Evolutionary conservation across 768 basidiomycete species (phyloP), one percentile per base, ranked within the genome.

Genomic region (Coprinopsis marcescibilis): DNA sequence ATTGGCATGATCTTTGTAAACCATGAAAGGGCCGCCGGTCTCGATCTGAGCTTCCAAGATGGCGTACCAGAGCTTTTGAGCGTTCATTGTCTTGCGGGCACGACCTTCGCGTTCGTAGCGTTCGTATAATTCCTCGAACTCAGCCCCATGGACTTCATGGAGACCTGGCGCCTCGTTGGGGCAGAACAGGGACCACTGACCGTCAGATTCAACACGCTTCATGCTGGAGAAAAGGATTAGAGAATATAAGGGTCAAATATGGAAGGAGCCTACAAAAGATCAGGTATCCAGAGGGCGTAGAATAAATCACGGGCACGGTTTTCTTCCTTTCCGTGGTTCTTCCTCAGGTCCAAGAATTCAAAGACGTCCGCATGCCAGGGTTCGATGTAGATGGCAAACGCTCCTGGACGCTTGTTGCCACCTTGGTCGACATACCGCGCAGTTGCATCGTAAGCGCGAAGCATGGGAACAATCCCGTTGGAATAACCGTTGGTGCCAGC

Each of bases 321-420:
- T 67, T 98, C 94, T 66, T 98, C 96, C 65, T 98, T 98, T 45
- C 95, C 96, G 57, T 97, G 95, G 65, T 99, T 99, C 80, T 98
- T 98, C 59, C 96, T 78, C 37, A 99, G 77, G 61, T 98, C 95
- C 56, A 99, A 77, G 73, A 99, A 97, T 49, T 96, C 94, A 57
- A 98, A 96, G 61, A 99, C 66, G 64, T 98, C 96, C 14, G 90
- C 80, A 61, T 99, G 96, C 96, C 96, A 99, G 12, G 96, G 96
- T 69, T 99, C 96, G 60, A 98, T 74, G 69, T 99, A 99, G 64
- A 99, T 89, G 14, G 96, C 89, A 56, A 99, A 97, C 1, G 96
- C 96, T 51, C 96, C 96, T 1, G 96, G 96, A 20, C 96, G 88
- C 71, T 98, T 98, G 78, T 98, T 98, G 21, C 96, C 96, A 43